A percentile compares a stretch with the other conserved stretches of the same genome.
Evolutionary conservation across 768 basidiomycete genomes (phyloP).

Genomic region (Auricularia heimuer): DNA sequence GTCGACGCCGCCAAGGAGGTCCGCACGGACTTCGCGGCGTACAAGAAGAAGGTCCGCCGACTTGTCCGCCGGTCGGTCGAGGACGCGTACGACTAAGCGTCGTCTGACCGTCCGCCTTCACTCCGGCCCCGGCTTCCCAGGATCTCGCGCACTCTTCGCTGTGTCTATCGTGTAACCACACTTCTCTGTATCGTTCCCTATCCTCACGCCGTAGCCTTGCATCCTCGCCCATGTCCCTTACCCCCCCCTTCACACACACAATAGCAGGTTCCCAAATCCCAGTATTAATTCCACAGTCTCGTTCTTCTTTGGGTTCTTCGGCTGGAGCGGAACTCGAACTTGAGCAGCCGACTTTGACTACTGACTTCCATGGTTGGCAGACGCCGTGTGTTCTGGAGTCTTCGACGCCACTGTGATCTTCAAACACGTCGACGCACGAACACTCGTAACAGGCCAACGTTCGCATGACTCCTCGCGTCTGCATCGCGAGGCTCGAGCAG

Average conservation of each 20-base stretch:
- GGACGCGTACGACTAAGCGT: constrained; percentile 59
- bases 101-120: background rate
- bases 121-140: background rate
- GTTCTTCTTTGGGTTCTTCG: no score
- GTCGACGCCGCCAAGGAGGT: constrained; percentile 92
- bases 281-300: background rate
- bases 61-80: constrained; percentile 82
- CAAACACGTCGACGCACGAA: no score
- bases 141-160: background rate
- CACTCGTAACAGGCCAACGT: no score
- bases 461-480: no score
- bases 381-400: no score
- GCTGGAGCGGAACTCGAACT: no score
- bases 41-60: constrained; percentile 93
- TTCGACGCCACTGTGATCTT: no score
- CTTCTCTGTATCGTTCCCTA: background rate
- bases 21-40: constrained; percentile 57
- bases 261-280: background rate
- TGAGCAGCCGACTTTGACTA: no score
- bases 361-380: no score
- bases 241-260: background rate
- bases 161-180: background rate
- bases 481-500: no score
- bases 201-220: background rate
- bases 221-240: background rate